phyloP scores from a whole-genome alignment of 176 grass and related monocot genomes.

The Elaeis guineensis region DNA sequence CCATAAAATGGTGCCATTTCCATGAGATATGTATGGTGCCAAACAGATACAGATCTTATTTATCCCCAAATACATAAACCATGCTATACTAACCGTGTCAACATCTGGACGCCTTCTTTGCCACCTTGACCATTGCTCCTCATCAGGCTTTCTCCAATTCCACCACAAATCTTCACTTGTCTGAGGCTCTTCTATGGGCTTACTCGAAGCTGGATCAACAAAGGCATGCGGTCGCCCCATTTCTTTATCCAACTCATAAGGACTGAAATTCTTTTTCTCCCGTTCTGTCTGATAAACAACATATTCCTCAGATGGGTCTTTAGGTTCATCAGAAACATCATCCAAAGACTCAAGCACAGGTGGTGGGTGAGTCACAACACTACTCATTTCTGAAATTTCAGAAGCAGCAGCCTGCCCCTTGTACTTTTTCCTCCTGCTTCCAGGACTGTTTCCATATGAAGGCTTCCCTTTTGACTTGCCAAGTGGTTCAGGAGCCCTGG shows the following conservation, averaged over 20 bases:
- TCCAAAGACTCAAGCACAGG: conserved; percentile 22
- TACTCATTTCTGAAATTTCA: conserved; percentile 20
- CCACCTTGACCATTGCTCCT: conserved; percentile 87
- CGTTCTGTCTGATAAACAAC: conserved; percentile 64
- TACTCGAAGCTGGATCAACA: conserved; percentile 56
- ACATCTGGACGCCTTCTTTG: conserved; percentile 76
- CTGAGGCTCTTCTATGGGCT: conserved; percentile 46
- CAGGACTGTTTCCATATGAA: conserved; percentile 65
- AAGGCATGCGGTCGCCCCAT: conserved; percentile 70
- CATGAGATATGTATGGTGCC: too few species aligned
- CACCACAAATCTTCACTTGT: conserved; percentile 93
- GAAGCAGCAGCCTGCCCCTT: conserved; percentile 30
- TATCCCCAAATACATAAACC: too few species aligned
- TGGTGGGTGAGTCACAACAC: conserved; percentile 15
- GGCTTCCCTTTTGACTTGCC: conserved; percentile 52
- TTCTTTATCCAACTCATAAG: conserved; percentile 75
- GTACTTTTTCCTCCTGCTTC: conserved; percentile 69
- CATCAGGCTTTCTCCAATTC: conserved; percentile 83
- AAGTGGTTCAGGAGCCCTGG: conserved; percentile 59
- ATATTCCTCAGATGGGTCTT: conserved; percentile 49
- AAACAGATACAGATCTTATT: too few species aligned
- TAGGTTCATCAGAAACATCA: conserved; percentile 29
- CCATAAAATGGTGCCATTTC: too few species aligned
- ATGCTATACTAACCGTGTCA: conserved; percentile 51
- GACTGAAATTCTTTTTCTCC: conserved; percentile 49